Base-by-base conservation (phyloP, 495 filamentous ascomycete genomes). In the Letharia lupina region DNA sequence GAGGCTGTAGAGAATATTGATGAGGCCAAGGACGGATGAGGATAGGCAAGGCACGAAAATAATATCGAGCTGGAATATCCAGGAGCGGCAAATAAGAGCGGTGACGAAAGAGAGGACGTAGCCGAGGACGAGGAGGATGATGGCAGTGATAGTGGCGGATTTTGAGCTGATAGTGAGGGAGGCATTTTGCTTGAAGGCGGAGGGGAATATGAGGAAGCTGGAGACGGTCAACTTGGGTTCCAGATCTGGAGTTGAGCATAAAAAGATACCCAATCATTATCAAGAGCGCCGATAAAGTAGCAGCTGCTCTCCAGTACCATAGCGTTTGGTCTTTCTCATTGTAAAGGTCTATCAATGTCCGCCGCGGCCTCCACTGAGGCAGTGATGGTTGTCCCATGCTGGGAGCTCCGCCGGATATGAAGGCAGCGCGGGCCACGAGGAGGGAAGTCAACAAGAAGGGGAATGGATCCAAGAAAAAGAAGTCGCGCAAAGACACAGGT, bases 271-370 rank as follows among this genome's bases (percentile, higher is more conserved):
- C 67, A 54, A 68, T 65, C 59, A 71, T 61, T 9, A 71, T 71
- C 23, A 66, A 28, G 23, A 67, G 45, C 16, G 71, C 60, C 4
- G 71, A 71, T 31, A 71, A 33, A 2, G 67, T 69, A 15, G 71
- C 71, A 18, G 60, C 48, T 28, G 60, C 16, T 52, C 69, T 68
- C 64, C 70, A 67, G 45, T 69, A 73, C 71, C 71, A 73, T 11
- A 37, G 64, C 31, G 62, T 71, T 48, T 42, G 62, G 41, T 73
- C 69, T 60, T 65, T 69, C 39, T 73, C 71, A 28, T 41, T 65
- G 62, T 71, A 73, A 12, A 73, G 63, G 57, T 73, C 71, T 45
- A 73, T 73, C 37, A 73, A n/a, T 31, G 71, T 73, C 59, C 44
- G 67, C 62, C 62, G 64, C 41, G 69, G 70, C 68, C 58, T 63